Percentiles rank a stretch among this genome's conserved stretches.
Conservation (phyloP, 345 rosid genomes). For the Geranium rotundifolium region DNA sequence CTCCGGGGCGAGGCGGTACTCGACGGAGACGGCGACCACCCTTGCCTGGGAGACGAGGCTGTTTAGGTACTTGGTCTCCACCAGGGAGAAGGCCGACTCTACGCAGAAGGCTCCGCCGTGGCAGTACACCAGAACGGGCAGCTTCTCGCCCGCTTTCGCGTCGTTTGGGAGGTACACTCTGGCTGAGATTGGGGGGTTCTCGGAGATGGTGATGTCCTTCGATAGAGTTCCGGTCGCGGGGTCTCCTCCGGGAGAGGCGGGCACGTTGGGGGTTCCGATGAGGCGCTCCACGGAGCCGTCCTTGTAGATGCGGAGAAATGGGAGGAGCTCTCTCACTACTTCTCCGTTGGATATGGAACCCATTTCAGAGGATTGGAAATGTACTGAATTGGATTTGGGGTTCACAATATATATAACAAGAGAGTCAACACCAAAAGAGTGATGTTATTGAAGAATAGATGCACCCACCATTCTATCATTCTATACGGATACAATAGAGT, state of each 20-base stretch:
- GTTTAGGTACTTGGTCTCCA: constrained; percentile 15
- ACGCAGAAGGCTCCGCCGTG: constrained; percentile 19
- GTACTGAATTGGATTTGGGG: too few species aligned
- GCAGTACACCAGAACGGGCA: constrained; percentile 23
- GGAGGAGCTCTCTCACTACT: constrained; percentile 1
- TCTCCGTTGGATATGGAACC: too few species aligned
- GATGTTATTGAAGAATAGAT: too few species aligned
- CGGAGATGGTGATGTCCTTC: constrained; percentile 18
- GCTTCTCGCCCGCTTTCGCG: constrained; percentile 4
- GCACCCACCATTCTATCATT: too few species aligned
- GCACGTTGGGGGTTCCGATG: not conserved
- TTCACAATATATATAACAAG: too few species aligned
- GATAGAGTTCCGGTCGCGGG: constrained; percentile 14
- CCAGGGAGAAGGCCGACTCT: constrained; percentile 19
- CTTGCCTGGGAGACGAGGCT: constrained; percentile 17
- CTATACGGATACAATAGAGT: too few species aligned
- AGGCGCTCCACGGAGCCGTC: constrained; percentile 18
- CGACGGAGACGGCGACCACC: constrained; percentile 27
- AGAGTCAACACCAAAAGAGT: too few species aligned
- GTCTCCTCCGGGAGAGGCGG: constrained; percentile 9
- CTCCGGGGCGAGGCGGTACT: constrained; percentile 40
- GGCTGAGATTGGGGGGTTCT: constrained; percentile 14
- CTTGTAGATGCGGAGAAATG: constrained; percentile 23
- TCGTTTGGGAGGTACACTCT: constrained; percentile 14
- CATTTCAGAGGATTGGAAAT: too few species aligned